phyloP scores from a whole-genome alignment of 768 basidiomycete genomes.

The Russula abietina region DNA sequence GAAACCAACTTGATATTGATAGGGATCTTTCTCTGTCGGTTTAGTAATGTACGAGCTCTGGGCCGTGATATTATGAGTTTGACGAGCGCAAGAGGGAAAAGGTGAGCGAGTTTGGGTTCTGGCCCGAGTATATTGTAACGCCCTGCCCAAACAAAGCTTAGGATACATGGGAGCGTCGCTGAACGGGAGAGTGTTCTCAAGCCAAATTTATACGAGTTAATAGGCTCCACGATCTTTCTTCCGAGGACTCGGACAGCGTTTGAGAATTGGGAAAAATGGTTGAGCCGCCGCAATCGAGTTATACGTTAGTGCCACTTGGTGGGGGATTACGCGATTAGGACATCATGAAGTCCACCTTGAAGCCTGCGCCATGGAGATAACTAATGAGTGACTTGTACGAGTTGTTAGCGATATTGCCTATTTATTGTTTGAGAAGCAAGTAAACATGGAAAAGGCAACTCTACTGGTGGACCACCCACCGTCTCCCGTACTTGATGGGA shows the following conservation, averaged over 20 bases:
- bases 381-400: background rate
- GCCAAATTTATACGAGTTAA: slow-evolving; percentile 1
- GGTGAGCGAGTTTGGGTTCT: background rate
- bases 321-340: no score
- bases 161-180: background rate
- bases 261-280: background rate
- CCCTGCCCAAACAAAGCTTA: background rate
- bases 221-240: background rate
- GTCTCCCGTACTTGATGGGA: no score
- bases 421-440: background rate
- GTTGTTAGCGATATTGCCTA: no score
- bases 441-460: no score
- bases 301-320: no score
- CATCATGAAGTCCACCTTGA: background rate
- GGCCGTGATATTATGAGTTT: slow-evolving; percentile 34
- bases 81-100: background rate
- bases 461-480: background rate
- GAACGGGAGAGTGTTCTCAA: no score
- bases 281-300: background rate
- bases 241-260: background rate
- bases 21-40: slow-evolving; percentile 44
- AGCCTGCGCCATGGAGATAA: background rate
- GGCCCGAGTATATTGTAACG: background rate
- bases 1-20: slow-evolving; percentile 53
- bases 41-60: slow-evolving; percentile 35